Evolutionary conservation across 352 stramenopile genomes (phyloP).

Genomic region (Saprolegnia diclina): DNA sequence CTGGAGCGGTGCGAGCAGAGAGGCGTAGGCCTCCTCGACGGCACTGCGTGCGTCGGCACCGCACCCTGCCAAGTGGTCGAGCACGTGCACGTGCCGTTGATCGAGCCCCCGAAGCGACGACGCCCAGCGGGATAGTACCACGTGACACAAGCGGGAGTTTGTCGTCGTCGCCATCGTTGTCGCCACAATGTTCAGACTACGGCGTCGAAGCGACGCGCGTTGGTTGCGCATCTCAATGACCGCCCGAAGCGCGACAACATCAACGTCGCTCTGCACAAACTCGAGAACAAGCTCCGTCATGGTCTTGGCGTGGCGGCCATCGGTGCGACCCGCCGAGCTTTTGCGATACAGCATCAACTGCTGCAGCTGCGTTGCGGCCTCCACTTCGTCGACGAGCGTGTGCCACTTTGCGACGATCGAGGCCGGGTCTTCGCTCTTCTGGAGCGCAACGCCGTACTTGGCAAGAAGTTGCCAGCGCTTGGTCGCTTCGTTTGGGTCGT

Average conservation of each 20-base stretch:
- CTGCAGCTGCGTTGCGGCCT: slow-evolving; percentile 64
- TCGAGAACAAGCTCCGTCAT: slow-evolving; percentile 79
- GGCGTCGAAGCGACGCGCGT: slow-evolving; percentile 39
- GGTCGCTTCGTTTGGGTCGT: slow-evolving; percentile 56
- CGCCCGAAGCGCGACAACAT: slow-evolving; percentile 46
- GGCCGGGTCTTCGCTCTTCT: slow-evolving; percentile 37
- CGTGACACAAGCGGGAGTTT: slow-evolving; percentile 32
- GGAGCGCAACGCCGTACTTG: slow-evolving; percentile 65
- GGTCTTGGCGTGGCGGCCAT: slow-evolving; percentile 46
- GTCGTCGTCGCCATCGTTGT: slow-evolving; percentile 32
- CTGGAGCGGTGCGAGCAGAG: slow-evolving; percentile 38
- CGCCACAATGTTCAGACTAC: slow-evolving; percentile 47
- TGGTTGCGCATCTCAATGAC: slow-evolving; percentile 45
- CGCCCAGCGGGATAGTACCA: slow-evolving; percentile 47
- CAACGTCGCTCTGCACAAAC: slow-evolving; percentile 78
- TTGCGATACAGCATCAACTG: slow-evolving; percentile 69
- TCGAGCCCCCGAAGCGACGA: slow-evolving; percentile 41
- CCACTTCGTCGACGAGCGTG: slow-evolving; percentile 65
- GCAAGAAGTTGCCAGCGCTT: slow-evolving; percentile 59
- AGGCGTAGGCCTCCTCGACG: slow-evolving; percentile 47
- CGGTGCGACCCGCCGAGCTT: slow-evolving; percentile 60
- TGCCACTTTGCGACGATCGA: slow-evolving; percentile 75
- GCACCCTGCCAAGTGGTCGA: slow-evolving; percentile 47
- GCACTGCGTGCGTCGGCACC: slow-evolving; percentile 38
- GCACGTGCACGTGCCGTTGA: slow-evolving; percentile 46